Percentiles rank a stretch among this genome's conserved stretches.
These are phyloP conservation scores for Przewalskia tangutica DNA, from an alignment of 257 asterid species.

Conservation along the genomic window DNA sequence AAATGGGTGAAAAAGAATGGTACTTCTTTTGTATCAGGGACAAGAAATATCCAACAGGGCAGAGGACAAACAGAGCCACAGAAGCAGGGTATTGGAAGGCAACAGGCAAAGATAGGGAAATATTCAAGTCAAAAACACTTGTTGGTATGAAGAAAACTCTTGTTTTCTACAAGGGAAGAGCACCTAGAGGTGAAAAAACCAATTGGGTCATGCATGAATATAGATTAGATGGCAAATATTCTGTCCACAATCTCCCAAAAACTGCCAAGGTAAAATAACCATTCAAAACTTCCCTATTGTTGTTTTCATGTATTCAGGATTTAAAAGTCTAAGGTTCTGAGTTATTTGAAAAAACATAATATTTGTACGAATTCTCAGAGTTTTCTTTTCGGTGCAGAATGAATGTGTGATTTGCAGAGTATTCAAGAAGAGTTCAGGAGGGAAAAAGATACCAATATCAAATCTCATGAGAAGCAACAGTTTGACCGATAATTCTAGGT, in stretches of 20 bases:
- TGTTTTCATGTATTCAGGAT: background rate
- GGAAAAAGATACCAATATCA: constrained; percentile 39
- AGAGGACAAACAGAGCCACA: constrained; percentile 72
- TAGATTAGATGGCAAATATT: constrained; percentile 44
- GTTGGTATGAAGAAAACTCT: constrained; percentile 77
- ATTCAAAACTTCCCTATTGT: background rate
- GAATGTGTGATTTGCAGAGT: constrained; percentile 75
- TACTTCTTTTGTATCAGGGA: constrained; percentile 61
- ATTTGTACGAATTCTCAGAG: background rate
- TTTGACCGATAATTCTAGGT: background rate
- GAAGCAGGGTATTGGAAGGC: constrained; percentile 80
- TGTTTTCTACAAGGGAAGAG: constrained; percentile 66
- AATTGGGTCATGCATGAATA: constrained; percentile 81
- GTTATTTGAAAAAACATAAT: background rate
- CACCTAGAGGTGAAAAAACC: constrained; percentile 60
- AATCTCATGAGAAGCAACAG: constrained; percentile 13
- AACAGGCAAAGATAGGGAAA: constrained; percentile 65
- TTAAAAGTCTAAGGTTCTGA: background rate
- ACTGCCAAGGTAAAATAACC: constrained; percentile 25
- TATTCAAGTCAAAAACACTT: constrained; percentile 30
- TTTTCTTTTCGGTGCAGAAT: constrained; percentile 20
- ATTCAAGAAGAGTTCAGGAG: constrained; percentile 47
- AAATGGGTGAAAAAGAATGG: constrained; percentile 75
- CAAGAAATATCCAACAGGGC: constrained; percentile 70
- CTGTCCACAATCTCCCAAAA: constrained; percentile 33